Evolutionary conservation across 148 eudicot genomes (phyloP).

Genomic region (Rhododendron ovatum): DNA sequence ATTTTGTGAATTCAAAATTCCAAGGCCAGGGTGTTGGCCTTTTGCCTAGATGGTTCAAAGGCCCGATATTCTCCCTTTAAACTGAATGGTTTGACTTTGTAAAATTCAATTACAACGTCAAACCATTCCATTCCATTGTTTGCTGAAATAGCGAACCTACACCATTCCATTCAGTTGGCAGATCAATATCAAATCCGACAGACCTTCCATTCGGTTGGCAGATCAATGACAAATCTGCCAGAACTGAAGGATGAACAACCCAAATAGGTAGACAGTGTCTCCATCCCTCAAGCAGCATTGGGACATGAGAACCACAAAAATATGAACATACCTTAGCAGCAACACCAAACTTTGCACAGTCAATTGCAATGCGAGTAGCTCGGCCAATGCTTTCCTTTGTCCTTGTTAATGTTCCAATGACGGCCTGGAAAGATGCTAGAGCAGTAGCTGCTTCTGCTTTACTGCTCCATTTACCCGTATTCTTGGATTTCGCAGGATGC

Average conservation of each 20-base stretch:
- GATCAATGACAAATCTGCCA: background rate
- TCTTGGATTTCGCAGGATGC: conserved; percentile 31
- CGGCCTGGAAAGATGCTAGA: conserved; percentile 62
- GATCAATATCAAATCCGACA: background rate
- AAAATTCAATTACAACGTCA: background rate
- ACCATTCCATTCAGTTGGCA: background rate
- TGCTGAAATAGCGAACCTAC: background rate
- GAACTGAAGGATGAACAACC: background rate
- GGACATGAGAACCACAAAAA: background rate
- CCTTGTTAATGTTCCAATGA: conserved; percentile 69
- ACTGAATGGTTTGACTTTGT: background rate
- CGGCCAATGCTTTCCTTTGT: conserved; percentile 87
- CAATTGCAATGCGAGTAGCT: conserved; percentile 88
- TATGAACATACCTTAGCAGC: conserved; percentile 64
- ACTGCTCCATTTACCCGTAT: conserved; percentile 42
- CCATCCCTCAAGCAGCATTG: background rate
- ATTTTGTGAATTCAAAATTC: background rate
- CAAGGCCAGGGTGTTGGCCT: background rate
- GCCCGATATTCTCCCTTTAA: background rate
- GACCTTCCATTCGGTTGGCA: background rate
- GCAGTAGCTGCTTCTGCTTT: conserved; percentile 59
- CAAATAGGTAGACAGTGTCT: background rate
- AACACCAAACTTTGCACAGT: conserved; percentile 75
- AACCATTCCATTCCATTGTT: background rate
- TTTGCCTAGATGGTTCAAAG: background rate